These are phyloP conservation scores for Durio zibethinus DNA, from an alignment of 345 rosid species.

Conservation along the genomic window DNA sequence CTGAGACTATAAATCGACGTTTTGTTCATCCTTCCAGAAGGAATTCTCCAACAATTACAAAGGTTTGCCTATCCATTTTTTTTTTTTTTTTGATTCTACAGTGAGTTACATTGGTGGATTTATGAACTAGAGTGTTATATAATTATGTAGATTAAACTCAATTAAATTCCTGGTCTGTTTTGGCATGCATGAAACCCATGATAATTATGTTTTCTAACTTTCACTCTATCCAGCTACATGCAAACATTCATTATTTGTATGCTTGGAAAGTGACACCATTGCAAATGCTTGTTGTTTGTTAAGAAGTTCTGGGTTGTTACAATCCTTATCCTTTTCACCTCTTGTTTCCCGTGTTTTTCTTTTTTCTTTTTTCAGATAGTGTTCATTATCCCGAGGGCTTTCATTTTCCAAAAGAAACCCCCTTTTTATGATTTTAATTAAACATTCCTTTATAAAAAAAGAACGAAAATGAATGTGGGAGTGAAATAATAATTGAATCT, in stretches of 20 bases:
- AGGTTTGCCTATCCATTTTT: constrained; percentile 38
- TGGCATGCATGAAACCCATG: not conserved
- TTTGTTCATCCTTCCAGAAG: constrained; percentile 81
- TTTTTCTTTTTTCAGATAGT: not conserved
- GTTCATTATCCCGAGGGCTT: not conserved
- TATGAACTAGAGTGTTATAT: constrained; percentile 2
- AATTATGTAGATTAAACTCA: not conserved
- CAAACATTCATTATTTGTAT: not conserved
- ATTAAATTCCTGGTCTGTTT: not conserved
- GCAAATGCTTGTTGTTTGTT: not conserved
- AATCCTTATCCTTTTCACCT: not conserved
- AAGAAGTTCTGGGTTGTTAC: not conserved
- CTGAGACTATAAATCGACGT: constrained; percentile 64
- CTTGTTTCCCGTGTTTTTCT: not conserved
- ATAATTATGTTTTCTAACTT: not conserved
- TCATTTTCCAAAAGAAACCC: not conserved
- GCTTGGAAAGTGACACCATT: not conserved
- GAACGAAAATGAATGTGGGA: not conserved
- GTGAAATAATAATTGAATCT: not conserved
- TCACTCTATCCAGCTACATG: not conserved
- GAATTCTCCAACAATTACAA: constrained; percentile 77
- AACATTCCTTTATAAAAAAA: not conserved
- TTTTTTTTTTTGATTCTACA: not conserved
- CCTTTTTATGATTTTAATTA: not conserved
- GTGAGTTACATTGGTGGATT: not conserved